Evolutionary conservation across 805 yeast genomes (phyloP).

Genomic region (Diddensiella santjacobensis): DNA sequence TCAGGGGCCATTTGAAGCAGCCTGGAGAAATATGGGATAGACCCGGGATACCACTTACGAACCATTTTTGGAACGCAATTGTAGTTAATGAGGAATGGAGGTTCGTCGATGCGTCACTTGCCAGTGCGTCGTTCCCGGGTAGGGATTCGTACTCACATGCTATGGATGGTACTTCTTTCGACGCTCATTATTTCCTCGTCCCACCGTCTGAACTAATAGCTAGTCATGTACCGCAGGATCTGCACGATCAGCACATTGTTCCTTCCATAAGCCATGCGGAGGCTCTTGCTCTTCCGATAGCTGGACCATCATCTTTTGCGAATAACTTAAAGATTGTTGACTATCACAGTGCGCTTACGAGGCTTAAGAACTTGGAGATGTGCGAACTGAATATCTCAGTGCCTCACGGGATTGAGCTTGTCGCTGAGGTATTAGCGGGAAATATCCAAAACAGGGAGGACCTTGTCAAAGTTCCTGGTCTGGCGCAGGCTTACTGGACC

Average conservation of each 20-base stretch:
- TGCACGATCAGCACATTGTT: constrained; percentile 76
- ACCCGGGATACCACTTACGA: constrained; percentile 43
- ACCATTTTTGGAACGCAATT: constrained; percentile 88
- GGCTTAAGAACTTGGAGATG: constrained; percentile 69
- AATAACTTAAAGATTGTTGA: constrained; percentile 56
- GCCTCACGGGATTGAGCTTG: constrained; percentile 68
- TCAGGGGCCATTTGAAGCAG: constrained; percentile 78
- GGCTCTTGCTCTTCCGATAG: constrained; percentile 77
- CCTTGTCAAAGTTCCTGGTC: constrained; percentile 49
- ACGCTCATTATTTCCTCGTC: constrained; percentile 63
- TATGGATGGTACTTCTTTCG: constrained; percentile 19
- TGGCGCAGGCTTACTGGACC: constrained; percentile 78
- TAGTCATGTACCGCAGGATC: constrained; percentile 81
- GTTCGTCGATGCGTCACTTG: constrained; percentile 68
- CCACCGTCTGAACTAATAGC: constrained; percentile 72
- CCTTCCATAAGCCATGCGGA: constrained; percentile 80
- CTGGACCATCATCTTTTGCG: constrained; percentile 74
- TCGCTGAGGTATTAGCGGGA: constrained; percentile 40
- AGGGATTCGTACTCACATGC: constrained; percentile 41
- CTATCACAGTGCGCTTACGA: constrained; percentile 73
- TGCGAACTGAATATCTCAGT: constrained; percentile 73
- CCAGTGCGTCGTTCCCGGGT: constrained; percentile 54
- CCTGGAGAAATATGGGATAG: constrained; percentile 57
- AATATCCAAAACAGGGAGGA: constrained; percentile 28
- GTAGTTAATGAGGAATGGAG: constrained; percentile 73